phyloP scores from a whole-genome alignment of 805 yeast genomes.

The Lipomyces oligophaga region DNA sequence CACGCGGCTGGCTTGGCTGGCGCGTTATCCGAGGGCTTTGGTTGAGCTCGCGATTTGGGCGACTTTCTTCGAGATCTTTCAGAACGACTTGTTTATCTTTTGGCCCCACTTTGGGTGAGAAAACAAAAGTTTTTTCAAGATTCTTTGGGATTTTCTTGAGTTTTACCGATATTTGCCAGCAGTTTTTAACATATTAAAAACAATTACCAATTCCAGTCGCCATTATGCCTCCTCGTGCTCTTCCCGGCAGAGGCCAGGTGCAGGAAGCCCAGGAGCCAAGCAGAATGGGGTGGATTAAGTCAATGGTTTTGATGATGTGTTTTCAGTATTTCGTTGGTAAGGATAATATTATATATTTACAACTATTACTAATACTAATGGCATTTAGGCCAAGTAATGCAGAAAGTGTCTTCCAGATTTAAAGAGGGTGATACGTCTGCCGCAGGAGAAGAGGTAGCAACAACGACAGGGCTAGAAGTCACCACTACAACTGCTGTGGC shows the following conservation, averaged over 20 bases:
- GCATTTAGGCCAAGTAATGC: constrained; percentile 14
- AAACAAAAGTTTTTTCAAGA: too few species aligned
- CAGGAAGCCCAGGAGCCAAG: not conserved
- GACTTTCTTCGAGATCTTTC: too few species aligned
- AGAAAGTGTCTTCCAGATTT: not conserved
- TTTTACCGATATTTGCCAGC: too few species aligned
- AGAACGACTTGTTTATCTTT: too few species aligned
- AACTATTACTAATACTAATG: not conserved
- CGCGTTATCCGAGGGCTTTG: too few species aligned
- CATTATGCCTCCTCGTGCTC: not conserved
- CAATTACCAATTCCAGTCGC: not conserved
- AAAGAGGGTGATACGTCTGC: not conserved
- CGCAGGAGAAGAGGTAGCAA: constrained; percentile 1
- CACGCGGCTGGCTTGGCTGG: too few species aligned
- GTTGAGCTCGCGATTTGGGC: too few species aligned
- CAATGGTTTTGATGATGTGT: constrained; percentile 17
- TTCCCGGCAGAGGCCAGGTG: not conserved
- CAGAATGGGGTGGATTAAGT: constrained; percentile 15
- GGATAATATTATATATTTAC: not conserved
- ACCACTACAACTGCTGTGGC: constrained; percentile 2
- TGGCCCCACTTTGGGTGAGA: too few species aligned
- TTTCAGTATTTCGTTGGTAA: constrained; percentile 18
- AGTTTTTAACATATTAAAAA: too few species aligned
- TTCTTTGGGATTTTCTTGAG: too few species aligned
- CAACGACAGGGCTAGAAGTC: constrained; percentile 1